Evolutionary conservation across 495 filamentous ascomycete species (phyloP).

Genomic region (Neurospora sp.): DNA sequence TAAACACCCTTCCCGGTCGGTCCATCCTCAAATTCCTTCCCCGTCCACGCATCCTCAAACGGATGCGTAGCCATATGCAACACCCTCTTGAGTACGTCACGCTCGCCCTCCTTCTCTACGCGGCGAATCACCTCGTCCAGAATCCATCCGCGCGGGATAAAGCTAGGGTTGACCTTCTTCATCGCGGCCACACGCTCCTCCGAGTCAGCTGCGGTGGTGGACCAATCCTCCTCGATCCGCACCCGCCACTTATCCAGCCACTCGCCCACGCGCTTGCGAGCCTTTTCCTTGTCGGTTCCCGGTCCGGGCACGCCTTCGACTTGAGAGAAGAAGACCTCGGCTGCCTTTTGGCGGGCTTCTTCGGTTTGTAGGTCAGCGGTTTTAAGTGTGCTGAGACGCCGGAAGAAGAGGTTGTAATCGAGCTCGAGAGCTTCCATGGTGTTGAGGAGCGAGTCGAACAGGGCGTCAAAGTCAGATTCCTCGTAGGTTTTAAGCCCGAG

Average conservation of each 20-base stretch:
- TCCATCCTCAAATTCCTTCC: constrained; percentile 21
- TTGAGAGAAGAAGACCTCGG: constrained; percentile 58
- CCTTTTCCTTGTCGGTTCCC: constrained; percentile 48
- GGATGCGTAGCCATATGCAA: constrained; percentile 76
- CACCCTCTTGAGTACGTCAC: constrained; percentile 60
- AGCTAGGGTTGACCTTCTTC: constrained; percentile 84
- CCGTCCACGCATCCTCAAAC: constrained; percentile 71
- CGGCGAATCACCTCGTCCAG: constrained; percentile 83
- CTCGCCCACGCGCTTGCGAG: constrained; percentile 50
- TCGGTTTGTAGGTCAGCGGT: constrained; percentile 51
- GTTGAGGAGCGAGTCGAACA: constrained; percentile 76
- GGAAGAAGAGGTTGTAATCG: constrained; percentile 90
- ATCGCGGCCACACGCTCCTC: constrained; percentile 56
- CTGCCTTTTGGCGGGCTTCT: constrained; percentile 45
- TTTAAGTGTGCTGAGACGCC: constrained; percentile 52
- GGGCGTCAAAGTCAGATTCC: constrained; percentile 61
- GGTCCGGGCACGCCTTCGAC: constrained; percentile 48
- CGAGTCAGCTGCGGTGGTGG: constrained; percentile 42
- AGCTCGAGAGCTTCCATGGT: constrained; percentile 67
- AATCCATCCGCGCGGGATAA: constrained; percentile 81
- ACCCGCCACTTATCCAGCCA: constrained; percentile 69
- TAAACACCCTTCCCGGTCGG: constrained; percentile 12
- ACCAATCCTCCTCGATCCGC: constrained; percentile 66
- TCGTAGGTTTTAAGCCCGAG: constrained; percentile 60
- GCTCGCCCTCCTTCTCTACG: constrained; percentile 76